phyloP scores from a whole-genome alignment of 257 asterid species.

The Nemophila menziesii region DNA sequence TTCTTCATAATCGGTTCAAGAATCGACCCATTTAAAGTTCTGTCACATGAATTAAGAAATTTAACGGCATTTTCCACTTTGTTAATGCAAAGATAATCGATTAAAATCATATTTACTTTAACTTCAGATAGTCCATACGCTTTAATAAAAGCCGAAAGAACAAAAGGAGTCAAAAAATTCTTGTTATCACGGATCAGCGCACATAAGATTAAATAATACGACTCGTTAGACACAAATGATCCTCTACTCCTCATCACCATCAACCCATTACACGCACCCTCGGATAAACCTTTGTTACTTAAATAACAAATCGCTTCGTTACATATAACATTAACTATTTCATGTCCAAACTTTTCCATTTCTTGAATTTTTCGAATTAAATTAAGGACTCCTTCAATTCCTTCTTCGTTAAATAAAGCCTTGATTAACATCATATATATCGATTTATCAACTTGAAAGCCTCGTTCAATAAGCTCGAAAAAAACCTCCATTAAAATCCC shows the following conservation, averaged over 20 bases:
- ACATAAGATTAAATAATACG: conserved; percentile 42
- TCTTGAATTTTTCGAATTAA: conserved; percentile 32
- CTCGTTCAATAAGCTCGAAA: conserved; percentile 29
- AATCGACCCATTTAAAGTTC: conserved; percentile 30
- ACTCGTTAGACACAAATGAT: conserved; percentile 16
- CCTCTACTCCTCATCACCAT: conserved; percentile 30
- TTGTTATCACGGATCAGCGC: conserved; percentile 41
- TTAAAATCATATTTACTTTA: conserved; percentile 25
- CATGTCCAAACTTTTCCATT: conserved; percentile 30
- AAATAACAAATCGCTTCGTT: conserved; percentile 33
- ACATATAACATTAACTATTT: conserved; percentile 23
- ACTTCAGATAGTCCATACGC: conserved; percentile 37
- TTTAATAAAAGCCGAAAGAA: conserved; percentile 50
- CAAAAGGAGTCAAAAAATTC: conserved; percentile 23
- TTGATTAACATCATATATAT: conserved; percentile 34
- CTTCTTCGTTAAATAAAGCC: conserved; percentile 20
- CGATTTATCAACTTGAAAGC: conserved; percentile 32
- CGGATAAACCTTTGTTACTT: conserved; percentile 38
- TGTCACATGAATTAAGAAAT: conserved; percentile 25
- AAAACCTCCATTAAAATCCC: conserved; percentile 51
- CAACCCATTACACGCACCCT: conserved; percentile 32
- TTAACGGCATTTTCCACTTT: conserved; percentile 35
- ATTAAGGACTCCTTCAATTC: conserved; percentile 35
- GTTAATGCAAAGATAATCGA: conserved; percentile 40
- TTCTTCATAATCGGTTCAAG: conserved; percentile 31